Base-by-base conservation (phyloP, 352 stramenopile genomes). In the Pythium periplocum region DNA sequence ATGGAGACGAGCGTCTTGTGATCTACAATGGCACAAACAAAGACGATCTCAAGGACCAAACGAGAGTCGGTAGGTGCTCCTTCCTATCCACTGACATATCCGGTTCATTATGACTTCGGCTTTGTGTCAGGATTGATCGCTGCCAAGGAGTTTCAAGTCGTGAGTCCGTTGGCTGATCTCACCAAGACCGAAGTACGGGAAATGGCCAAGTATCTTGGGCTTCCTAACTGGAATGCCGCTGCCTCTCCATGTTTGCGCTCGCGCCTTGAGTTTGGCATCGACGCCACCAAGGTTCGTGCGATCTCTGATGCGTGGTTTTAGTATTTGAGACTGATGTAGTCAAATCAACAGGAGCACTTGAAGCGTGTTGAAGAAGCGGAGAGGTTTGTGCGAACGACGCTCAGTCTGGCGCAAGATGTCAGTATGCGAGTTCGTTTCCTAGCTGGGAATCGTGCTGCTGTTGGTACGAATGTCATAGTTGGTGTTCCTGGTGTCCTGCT, bases 1-100 rank as follows among this genome's bases (percentile, higher is more conserved):
- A 11, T 6, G 17, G 30, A 26, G 30, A 59, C 12, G 31, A 71
- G 10, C 63, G 68, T 26, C 64, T 69, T 0, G 61, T 86, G 34
- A 63, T 99, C 6, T 99, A 98, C 81, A 98, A 99, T 66, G 96
- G 96, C 49, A 99, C 96, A 0, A 99, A 99, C 59, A 83, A 83
- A 1, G 95, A 98, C 56, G 96, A 99, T 59, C 73, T 88, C 10
- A 60, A 86, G 44, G 96, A 99, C 68, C 81, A 87, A 7, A 99
- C 95, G 0, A 75, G 96, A 53, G 72, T 89, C 48, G 78, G 74
- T 86, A 61, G 42, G 67, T 62, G 5, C 30, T 32, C 33, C 7
- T 42, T 42, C 38, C 7, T 42, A 7, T 11, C 11, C 38, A 42
- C 17, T 26, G 17, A 26, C 17, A 26, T 26, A 26, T 26, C 17